These are phyloP conservation scores for Penstemon newberryi DNA, from an alignment of 257 asterid species.

Conservation along the genomic window DNA sequence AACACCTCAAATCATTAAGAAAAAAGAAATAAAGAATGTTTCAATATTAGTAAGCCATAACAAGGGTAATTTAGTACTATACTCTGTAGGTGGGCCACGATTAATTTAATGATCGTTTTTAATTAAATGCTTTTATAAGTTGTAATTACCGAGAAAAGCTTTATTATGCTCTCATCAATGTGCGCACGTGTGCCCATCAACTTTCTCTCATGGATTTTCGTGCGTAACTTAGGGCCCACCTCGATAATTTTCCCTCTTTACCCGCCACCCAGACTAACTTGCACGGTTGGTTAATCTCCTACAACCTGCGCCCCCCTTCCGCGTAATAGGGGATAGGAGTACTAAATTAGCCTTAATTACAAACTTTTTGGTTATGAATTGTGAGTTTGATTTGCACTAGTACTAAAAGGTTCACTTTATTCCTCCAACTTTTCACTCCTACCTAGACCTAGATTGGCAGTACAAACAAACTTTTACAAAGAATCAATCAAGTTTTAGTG, in stretches of 20 bases:
- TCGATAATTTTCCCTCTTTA: conserved; percentile 33
- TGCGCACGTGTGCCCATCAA: conserved; percentile 73
- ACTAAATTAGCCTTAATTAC: neutral
- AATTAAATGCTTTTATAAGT: conserved; percentile 2
- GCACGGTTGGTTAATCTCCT: conserved; percentile 44
- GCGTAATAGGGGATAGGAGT: no score
- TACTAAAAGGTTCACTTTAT: no score
- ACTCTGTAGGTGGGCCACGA: neutral
- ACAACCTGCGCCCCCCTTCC: no score
- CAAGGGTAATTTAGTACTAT: conserved; percentile 26
- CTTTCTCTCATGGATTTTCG: conserved; percentile 33
- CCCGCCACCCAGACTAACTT: conserved; percentile 46
- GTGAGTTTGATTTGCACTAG: no score
- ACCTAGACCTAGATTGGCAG: no score
- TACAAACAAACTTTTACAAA: no score
- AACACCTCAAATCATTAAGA: no score
- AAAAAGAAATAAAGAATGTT: no score
- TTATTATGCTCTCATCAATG: conserved; percentile 25
- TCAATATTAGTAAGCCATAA: neutral
- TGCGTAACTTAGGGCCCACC: conserved; percentile 48
- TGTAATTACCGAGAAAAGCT: conserved; percentile 48
- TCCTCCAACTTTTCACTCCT: no score
- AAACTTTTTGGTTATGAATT: neutral
- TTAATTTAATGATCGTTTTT: neutral
- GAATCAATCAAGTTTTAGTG: no score